Percentiles rank a stretch among this genome's conserved stretches.
These are phyloP conservation scores for Spathaspora passalidarum DNA, from an alignment of 805 yeast species.

Conservation along the genomic window DNA sequence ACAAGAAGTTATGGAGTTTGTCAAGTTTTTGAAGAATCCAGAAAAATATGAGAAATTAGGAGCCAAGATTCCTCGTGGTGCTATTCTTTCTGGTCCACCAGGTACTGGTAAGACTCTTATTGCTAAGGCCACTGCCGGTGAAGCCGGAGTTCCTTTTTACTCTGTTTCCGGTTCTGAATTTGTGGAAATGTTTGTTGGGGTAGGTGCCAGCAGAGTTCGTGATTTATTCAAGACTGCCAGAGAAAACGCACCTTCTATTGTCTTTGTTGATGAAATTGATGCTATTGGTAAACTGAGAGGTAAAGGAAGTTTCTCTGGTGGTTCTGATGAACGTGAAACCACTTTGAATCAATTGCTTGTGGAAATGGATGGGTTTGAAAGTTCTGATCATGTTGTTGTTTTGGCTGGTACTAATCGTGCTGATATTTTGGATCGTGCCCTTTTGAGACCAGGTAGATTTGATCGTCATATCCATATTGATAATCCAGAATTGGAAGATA, in stretches of 20 bases:
- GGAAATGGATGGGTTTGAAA: constrained; percentile 97
- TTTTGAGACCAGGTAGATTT: constrained; percentile 96
- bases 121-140: constrained; percentile 99
- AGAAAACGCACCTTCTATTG: constrained; percentile 89
- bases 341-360: constrained; percentile 93
- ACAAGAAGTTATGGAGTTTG: constrained; percentile 97
- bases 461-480: constrained; percentile 92
- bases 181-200: constrained; percentile 99
- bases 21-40: constrained; percentile 87
- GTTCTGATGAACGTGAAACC: constrained; percentile 95
- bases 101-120: constrained; percentile 98
- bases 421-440: constrained; percentile 88
- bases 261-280: constrained; percentile 98
- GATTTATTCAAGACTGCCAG: constrained; percentile 91
- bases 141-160: constrained; percentile 95
- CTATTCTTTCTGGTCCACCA: constrained; percentile 95
- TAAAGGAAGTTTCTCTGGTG: constrained; percentile 73
- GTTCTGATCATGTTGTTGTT: constrained; percentile 90
- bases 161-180: constrained; percentile 97
- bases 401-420: constrained; percentile 97
- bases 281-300: constrained; percentile 94
- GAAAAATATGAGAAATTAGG: constrained; percentile 87
- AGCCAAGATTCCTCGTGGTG: constrained; percentile 98
- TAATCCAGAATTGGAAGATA: constrained; percentile 91
- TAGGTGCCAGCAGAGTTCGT: constrained; percentile 97